These are phyloP conservation scores for Populus davidiana DNA, from an alignment of 345 rosid genomes.

Conservation along the genomic window DNA sequence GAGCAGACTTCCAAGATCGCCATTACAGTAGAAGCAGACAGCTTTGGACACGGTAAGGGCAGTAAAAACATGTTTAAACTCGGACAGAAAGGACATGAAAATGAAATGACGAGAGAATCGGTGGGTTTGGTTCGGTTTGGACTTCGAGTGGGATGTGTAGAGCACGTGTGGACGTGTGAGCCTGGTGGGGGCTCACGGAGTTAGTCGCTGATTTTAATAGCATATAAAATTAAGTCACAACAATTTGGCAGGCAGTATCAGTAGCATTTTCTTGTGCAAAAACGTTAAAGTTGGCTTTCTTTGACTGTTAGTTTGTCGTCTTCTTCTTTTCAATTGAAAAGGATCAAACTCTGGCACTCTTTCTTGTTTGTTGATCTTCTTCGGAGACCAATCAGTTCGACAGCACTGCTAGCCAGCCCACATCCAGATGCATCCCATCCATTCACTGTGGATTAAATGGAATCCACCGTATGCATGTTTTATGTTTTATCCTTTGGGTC, in stretches of 20 bases:
- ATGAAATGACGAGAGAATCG: not conserved
- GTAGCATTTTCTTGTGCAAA: not conserved
- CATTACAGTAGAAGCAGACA: not conserved
- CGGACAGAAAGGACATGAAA: not conserved
- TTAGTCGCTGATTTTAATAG: not conserved
- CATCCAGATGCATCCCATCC: conserved; percentile 1
- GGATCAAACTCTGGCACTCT: too few species aligned
- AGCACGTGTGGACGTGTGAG: not conserved
- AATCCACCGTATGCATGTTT: not conserved
- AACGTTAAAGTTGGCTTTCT: conserved; percentile 1
- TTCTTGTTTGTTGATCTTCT: not conserved
- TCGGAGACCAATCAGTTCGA: not conserved
- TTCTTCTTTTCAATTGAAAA: not conserved
- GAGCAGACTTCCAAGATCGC: not conserved
- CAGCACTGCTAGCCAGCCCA: not conserved
- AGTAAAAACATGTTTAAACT: not conserved
- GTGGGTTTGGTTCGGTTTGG: not conserved
- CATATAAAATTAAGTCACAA: not conserved
- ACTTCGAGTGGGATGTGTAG: not conserved
- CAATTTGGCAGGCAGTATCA: not conserved
- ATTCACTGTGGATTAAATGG: not conserved
- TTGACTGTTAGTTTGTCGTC: conserved; percentile 30
- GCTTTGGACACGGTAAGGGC: not conserved
- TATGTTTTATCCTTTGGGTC: not conserved
- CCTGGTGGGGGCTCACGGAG: not conserved